Evolutionary conservation across 345 rosid species (phyloP).

Genomic region (Sonneratia caseolaris): DNA sequence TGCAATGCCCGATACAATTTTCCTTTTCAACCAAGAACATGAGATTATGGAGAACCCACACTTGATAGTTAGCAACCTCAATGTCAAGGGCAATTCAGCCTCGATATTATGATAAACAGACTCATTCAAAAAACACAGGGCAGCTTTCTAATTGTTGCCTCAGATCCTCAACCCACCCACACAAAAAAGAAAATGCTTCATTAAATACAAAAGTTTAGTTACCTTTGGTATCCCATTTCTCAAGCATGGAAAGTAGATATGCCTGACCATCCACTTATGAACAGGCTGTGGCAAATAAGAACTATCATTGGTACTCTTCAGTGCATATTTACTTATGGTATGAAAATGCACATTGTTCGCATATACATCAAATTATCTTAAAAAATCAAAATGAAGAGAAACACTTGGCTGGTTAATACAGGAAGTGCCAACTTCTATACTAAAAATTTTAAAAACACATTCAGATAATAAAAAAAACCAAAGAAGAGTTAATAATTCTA

Average conservation of each 20-base stretch:
- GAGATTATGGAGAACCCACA: background rate
- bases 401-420: background rate
- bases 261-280: constrained; percentile 99
- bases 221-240: constrained; percentile 75
- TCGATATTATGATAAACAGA: background rate
- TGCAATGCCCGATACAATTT: background rate
- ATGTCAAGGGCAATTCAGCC: background rate
- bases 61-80: background rate
- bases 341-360: background rate
- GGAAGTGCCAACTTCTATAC: background rate
- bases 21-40: background rate
- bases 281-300: constrained; percentile 63
- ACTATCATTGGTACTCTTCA: constrained; percentile 1
- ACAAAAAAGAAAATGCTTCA: background rate
- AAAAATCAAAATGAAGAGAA: background rate
- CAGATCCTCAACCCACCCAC: background rate
- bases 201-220: constrained; percentile 13
- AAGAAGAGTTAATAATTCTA: background rate
- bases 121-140: background rate
- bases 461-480: background rate
- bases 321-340: background rate
- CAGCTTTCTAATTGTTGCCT: background rate
- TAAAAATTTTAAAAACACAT: background rate
- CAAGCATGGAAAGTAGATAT: constrained; percentile 85
- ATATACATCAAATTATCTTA: background rate